These are phyloP conservation scores for Phaeosphaeriaceae sp. DNA, from an alignment of 2,329 filamentous ascomycete genomes.

Conservation along the genomic window DNA sequence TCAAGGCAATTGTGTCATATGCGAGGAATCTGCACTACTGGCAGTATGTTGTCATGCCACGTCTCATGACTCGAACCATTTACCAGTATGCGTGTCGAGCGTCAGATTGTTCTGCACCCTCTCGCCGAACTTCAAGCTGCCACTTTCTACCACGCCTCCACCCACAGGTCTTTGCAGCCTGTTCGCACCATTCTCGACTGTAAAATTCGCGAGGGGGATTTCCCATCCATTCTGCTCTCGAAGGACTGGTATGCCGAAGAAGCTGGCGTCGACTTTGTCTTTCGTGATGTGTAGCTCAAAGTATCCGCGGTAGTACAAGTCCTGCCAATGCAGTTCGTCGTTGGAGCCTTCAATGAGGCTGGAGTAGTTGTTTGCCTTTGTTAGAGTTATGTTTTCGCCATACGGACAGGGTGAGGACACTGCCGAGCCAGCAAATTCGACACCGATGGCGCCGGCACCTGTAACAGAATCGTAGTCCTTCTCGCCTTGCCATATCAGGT, in stretches of 20 bases:
- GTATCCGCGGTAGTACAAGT: slow-evolving; percentile 77
- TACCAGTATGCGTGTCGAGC: slow-evolving; percentile 42
- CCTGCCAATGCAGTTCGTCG: slow-evolving; percentile 73
- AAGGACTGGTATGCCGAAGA: slow-evolving; percentile 69
- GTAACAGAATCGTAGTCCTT: slow-evolving; percentile 49
- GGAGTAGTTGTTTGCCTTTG: slow-evolving; percentile 55
- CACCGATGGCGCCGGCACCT: slow-evolving; percentile 53
- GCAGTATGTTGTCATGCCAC: slow-evolving; percentile 22
- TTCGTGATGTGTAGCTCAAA: slow-evolving; percentile 65
- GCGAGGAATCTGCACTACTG: no score
- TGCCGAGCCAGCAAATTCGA: slow-evolving; percentile 68
- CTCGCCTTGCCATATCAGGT: slow-evolving; percentile 55
- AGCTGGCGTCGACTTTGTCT: slow-evolving; percentile 67
- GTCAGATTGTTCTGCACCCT: slow-evolving; percentile 44
- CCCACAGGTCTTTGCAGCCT: slow-evolving; percentile 60
- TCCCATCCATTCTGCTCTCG: slow-evolving; percentile 67
- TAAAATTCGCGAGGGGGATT: slow-evolving; percentile 73
- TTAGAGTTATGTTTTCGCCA: slow-evolving; percentile 66
- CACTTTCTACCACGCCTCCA: slow-evolving; percentile 61
- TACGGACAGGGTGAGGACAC: slow-evolving; percentile 66
- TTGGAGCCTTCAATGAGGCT: slow-evolving; percentile 55
- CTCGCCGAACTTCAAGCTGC: slow-evolving; percentile 60
- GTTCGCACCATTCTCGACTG: slow-evolving; percentile 68
- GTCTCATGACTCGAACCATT: slow-evolving; percentile 42
- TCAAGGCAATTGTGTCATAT: no score